These are phyloP conservation scores for Naganishia sp. DNA, from an alignment of 1,284 basidiomycete genomes.

Conservation along the genomic window DNA sequence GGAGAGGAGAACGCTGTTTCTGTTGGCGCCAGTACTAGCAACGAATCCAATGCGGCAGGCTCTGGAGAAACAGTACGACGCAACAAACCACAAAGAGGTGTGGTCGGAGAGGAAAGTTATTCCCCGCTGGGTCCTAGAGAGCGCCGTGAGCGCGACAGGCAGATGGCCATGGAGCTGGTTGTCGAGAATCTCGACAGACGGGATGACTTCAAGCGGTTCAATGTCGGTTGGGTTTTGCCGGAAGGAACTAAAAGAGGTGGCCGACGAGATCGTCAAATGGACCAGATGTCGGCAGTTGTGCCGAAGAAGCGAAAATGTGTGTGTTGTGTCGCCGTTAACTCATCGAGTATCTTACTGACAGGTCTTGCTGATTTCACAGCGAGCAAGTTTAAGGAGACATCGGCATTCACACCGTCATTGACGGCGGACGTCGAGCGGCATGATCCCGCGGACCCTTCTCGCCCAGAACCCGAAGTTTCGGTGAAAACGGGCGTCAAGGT, in stretches of 20 bases:
- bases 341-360: neutral
- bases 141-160: slow-evolving; percentile 45
- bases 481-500: too few relatives aligned
- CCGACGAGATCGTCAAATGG: slow-evolving; percentile 12
- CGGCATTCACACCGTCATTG: neutral
- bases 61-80: neutral
- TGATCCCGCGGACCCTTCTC: too few relatives aligned
- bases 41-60: neutral
- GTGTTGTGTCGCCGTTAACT: neutral
- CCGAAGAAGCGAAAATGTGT: slow-evolving; percentile 7
- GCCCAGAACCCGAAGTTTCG: too few relatives aligned
- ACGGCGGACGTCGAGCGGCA: neutral
- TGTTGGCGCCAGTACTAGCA: neutral
- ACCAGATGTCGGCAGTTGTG: neutral
- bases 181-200: slow-evolving; percentile 70
- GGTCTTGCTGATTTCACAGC: neutral
- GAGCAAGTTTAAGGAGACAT: slow-evolving; percentile 14
- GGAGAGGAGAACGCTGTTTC: neutral
- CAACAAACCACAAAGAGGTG: slow-evolving; percentile 41
- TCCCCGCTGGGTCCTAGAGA: slow-evolving; percentile 52
- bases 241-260: slow-evolving; percentile 66
- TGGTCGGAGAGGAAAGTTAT: slow-evolving; percentile 43
- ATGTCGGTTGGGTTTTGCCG: slow-evolving; percentile 75
- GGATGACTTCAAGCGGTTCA: slow-evolving; percentile 59
- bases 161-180: slow-evolving; percentile 44